Percentiles rank a stretch among this genome's conserved stretches.
Conservation (phyloP, 2,329 filamentous ascomycete genomes). For the Diaporthe longicolla region DNA sequence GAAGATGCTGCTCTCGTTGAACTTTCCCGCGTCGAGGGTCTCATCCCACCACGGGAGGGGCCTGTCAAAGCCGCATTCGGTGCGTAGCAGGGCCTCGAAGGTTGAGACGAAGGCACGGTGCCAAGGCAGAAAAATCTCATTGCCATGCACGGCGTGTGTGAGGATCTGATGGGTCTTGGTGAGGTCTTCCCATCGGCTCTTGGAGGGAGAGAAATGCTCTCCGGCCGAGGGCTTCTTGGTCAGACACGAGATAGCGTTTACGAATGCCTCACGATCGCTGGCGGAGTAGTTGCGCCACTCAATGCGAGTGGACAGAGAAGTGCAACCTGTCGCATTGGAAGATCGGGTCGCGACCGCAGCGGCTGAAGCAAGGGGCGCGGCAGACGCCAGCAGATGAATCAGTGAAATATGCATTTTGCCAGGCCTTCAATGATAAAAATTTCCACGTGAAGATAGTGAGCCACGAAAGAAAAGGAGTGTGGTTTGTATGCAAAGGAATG, state of each 20-base stretch:
- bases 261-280: conserved; percentile 49
- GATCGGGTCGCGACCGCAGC: neutral
- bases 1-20: conserved; percentile 32
- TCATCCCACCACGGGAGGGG: conserved; percentile 36
- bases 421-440: neutral
- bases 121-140: conserved; percentile 38
- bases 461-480: neutral
- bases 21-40: conserved; percentile 32
- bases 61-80: conserved; percentile 32
- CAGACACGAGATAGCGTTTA: conserved; percentile 50
- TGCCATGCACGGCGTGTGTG: conserved; percentile 51
- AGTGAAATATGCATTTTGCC: neutral
- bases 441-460: neutral
- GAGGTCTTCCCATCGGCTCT: conserved; percentile 53
- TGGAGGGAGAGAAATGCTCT: conserved; percentile 44
- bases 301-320: conserved; percentile 43
- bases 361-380: neutral
- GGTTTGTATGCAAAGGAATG: neutral
- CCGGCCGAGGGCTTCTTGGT: conserved; percentile 48
- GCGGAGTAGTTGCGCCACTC: conserved; percentile 52
- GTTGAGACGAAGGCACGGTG: conserved; percentile 32
- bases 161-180: conserved; percentile 51
- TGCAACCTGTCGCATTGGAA: conserved; percentile 9
- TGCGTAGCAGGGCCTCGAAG: conserved; percentile 36
- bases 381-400: neutral